These are phyloP conservation scores for Diplodia intermedia DNA, from an alignment of 2,329 filamentous ascomycete genomes.

Conservation along the genomic window DNA sequence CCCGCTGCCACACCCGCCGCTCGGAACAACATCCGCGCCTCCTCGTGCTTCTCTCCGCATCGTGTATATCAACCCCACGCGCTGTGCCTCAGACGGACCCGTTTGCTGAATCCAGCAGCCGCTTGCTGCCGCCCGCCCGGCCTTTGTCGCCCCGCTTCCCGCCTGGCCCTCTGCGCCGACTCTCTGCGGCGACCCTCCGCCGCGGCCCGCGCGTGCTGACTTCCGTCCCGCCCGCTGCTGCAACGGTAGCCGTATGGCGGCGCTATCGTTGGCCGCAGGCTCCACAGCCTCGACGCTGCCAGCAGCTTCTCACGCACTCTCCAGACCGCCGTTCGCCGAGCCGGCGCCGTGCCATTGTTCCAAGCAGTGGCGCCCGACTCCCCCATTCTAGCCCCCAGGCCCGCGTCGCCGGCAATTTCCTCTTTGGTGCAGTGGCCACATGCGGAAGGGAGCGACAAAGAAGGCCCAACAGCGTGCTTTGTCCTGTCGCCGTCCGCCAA, in stretches of 20 bases:
- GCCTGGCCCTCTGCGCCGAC: no score
- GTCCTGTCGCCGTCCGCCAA: background rate
- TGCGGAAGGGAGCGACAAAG: constrained; percentile 12
- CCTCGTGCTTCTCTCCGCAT: background rate
- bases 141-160: background rate
- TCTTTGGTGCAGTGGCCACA: background rate
- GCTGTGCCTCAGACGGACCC: constrained; percentile 5
- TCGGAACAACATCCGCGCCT: constrained; percentile 16
- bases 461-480: constrained; percentile 1
- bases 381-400: background rate
- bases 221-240: background rate
- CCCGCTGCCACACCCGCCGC: constrained; percentile 3
- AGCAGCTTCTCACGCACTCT: background rate
- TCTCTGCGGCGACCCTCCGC: no score
- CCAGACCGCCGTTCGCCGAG: constrained; percentile 8
- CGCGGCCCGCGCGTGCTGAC: background rate
- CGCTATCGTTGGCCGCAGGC: background rate
- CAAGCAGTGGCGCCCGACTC: background rate
- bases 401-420: background rate
- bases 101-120: background rate
- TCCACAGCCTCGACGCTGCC: background rate
- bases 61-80: constrained; percentile 3
- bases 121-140: background rate
- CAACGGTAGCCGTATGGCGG: background rate
- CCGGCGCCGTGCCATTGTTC: background rate